Base-by-base conservation (phyloP, 306 rosid genomes). In the Acacia crassicarpa region DNA sequence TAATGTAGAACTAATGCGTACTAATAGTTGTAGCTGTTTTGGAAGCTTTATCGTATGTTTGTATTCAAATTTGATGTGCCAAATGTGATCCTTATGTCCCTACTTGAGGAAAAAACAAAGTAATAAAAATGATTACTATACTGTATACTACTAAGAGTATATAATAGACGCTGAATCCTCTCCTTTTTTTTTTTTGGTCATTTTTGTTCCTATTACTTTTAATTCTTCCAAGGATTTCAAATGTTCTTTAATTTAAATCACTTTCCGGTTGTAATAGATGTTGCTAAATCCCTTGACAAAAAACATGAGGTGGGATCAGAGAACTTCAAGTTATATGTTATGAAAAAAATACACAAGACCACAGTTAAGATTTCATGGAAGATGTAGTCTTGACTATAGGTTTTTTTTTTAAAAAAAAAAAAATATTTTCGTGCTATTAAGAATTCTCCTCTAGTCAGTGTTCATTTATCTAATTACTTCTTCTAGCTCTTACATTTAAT, bases 401-500 rank as follows among this genome's bases (percentile, higher is more conserved):
- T n/a, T n/a, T n/a, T n/a, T n/a, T n/a, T n/a, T n/a, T n/a, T n/a
- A n/a, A n/a, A n/a, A n/a, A n/a, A n/a, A n/a, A n/a, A n/a, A n/a
- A n/a, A n/a, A n/a, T n/a, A 15, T 17, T 53, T 53, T 16, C 8
- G 9, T 8, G 27, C 30, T n/a, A 13, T 22, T 8, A n/a, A 56
- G 63, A 56, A 56, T 56, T 19, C 27, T 56, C 27, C 27, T n/a
- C 63, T 54, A 54, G 74, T 51, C 10, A 16, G 61, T 19, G 23
- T 53, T 53, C 61, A 53, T 17, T 53, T 19, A 19, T 5, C 61
- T 53, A 53, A 79, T 38, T 77, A 67, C 48, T 82, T 56, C 40
- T 41, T 66, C 25, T 83, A n/a, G 73, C 81, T 56, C 67, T n/a
- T 40, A 32, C 70, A 20, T 65, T 6, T 30, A 25, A 20, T 65